Evolutionary conservation across 2,329 filamentous ascomycete species (phyloP).

Genomic region (Talaromyces sp.): DNA sequence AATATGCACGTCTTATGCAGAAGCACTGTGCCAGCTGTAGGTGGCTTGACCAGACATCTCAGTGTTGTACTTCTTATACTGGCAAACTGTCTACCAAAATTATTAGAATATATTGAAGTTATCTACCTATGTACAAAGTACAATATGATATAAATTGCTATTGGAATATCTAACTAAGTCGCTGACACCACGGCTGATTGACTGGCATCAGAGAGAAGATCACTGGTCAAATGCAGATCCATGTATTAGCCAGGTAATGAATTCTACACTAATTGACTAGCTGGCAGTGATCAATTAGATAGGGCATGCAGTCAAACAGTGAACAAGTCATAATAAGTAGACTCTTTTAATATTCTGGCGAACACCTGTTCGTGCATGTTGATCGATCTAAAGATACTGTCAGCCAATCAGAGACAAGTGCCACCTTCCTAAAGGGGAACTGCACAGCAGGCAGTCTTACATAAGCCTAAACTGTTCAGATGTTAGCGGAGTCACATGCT

Average conservation of each 20-base stretch:
- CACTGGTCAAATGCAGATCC: background rate
- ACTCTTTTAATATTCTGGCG: too few relatives aligned
- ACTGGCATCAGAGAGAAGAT: background rate
- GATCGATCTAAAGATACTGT: background rate
- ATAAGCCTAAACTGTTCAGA: too few relatives aligned
- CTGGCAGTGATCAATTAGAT: too few relatives aligned
- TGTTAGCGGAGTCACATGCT: background rate
- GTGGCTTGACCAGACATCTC: background rate
- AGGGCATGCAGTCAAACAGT: too few relatives aligned
- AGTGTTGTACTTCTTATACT: too few relatives aligned
- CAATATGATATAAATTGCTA: background rate
- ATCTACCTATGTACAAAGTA: too few relatives aligned
- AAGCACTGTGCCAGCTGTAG: background rate
- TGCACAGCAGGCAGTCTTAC: too few relatives aligned
- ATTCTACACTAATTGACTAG: too few relatives aligned
- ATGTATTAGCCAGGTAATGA: background rate
- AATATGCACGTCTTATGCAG: background rate
- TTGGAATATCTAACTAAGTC: background rate
- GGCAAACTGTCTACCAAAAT: too few relatives aligned
- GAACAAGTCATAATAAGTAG: too few relatives aligned
- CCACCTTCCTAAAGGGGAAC: background rate
- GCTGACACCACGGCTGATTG: background rate
- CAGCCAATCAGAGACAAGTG: background rate
- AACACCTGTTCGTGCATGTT: conserved; percentile 3
- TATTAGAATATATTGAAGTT: background rate